Conservation (phyloP, 1,139 yeast species). For the Debaryomyces sp. region DNA sequence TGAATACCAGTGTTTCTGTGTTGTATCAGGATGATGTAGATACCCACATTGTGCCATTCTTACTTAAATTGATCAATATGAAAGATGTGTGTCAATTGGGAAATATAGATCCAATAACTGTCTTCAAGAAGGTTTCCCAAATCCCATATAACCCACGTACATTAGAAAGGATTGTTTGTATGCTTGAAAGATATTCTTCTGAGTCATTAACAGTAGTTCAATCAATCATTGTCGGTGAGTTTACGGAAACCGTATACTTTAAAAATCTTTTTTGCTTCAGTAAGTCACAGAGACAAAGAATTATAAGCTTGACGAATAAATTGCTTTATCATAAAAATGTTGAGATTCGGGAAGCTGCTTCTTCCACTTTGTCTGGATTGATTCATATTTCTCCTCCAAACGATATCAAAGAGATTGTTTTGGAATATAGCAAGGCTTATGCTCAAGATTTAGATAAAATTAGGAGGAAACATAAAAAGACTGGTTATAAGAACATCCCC, state of each 20-base stretch:
- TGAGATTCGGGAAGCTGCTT: conserved; percentile 78
- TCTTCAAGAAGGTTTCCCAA: conserved; percentile 60
- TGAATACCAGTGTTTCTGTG: conserved; percentile 44
- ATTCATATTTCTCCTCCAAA: conserved; percentile 73
- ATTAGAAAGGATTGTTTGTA: conserved; percentile 48
- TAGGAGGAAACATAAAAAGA: conserved; percentile 34
- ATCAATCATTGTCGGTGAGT: conserved; percentile 64
- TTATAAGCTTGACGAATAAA: conserved; percentile 56
- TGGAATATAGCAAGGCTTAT: conserved; percentile 25
- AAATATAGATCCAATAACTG: conserved; percentile 56
- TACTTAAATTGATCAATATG: conserved; percentile 65
- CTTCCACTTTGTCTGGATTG: conserved; percentile 77
- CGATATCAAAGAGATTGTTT: conserved; percentile 47
- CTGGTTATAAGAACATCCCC: conserved; percentile 29
- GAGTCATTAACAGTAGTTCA: conserved; percentile 65
- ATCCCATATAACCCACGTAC: conserved; percentile 52
- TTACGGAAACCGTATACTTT: conserved; percentile 75
- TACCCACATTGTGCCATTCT: conserved; percentile 66
- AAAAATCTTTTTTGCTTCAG: conserved; percentile 65
- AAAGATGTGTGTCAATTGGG: conserved; percentile 85
- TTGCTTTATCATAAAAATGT: conserved; percentile 65
- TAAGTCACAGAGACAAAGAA: conserved; percentile 46
- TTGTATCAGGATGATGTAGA: conserved; percentile 41
- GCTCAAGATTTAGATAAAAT: conserved; percentile 32
- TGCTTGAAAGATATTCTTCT: conserved; percentile 50